Conservation (phyloP, 441 rosid species). For the Raphanus hybrid region DNA sequence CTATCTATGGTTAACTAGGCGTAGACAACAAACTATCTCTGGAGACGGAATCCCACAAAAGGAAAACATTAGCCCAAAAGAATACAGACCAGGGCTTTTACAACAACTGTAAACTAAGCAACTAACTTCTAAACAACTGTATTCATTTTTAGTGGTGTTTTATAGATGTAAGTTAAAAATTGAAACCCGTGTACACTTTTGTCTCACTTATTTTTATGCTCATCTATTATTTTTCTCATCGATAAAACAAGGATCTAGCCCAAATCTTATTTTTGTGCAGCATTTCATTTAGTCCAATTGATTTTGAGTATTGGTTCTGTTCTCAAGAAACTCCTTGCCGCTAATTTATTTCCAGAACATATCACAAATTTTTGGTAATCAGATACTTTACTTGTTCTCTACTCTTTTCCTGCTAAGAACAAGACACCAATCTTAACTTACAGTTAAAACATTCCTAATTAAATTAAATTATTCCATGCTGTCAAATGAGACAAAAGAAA, state of each 20-base stretch:
- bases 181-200: neutral
- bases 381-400: neutral
- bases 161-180: neutral
- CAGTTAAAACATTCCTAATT: conserved; percentile 20
- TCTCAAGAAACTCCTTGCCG: neutral
- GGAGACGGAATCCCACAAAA: too few relatives aligned
- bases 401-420: neutral
- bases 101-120: too few relatives aligned
- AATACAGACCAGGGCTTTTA: too few relatives aligned
- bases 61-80: too few relatives aligned
- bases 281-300: neutral
- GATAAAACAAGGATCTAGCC: neutral
- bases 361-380: neutral
- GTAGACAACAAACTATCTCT: too few relatives aligned
- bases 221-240: neutral
- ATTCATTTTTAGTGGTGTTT: neutral
- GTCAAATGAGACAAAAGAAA: conserved; percentile 12
- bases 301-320: neutral
- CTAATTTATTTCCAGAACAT: neutral
- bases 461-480: neutral
- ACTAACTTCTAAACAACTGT: neutral
- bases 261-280: neutral
- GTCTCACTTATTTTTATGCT: neutral
- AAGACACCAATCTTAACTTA: conserved; percentile 30
- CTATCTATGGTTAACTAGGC: too few relatives aligned